A percentile compares a stretch with the other conserved stretches of the same genome.
Conservation (phyloP, 2,329 filamentous ascomycete genomes). For the Exophiala sp. region DNA sequence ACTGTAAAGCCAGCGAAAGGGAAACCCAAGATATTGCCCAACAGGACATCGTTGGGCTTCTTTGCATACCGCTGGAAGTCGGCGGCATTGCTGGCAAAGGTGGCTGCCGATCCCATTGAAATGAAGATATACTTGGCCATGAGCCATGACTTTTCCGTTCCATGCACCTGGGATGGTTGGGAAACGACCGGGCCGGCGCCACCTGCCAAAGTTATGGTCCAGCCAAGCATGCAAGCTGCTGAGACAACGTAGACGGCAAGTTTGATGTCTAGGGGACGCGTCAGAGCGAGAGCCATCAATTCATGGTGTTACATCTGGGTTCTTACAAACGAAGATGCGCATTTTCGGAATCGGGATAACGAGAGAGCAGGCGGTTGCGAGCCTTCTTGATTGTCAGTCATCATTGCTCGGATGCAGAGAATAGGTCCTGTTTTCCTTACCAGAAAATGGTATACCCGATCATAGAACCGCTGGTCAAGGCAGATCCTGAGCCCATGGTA, state of each 20-base stretch:
- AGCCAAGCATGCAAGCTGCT: slow-evolving; percentile 38
- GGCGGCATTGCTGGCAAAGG: slow-evolving; percentile 12
- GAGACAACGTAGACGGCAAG: slow-evolving; percentile 37
- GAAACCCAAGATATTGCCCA: slow-evolving; percentile 45
- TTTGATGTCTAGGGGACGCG: slow-evolving; percentile 29
- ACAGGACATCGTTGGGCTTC: slow-evolving; percentile 38
- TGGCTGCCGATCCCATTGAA: slow-evolving; percentile 20
- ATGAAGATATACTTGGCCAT: slow-evolving; percentile 29
- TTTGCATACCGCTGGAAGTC: slow-evolving; percentile 42
- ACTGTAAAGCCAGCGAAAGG: slow-evolving; percentile 68
- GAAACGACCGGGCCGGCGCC: slow-evolving; percentile 30
- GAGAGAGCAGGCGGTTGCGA: slow-evolving; percentile 39
- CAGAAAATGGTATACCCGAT: slow-evolving; percentile 41
- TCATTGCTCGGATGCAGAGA: not conserved
- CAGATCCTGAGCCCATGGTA: slow-evolving; percentile 38
- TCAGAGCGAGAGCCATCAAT: not conserved
- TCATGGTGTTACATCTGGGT: not conserved
- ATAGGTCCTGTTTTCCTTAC: slow-evolving; percentile 10
- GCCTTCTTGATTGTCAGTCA: not conserved
- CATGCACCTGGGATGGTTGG: slow-evolving; percentile 32
- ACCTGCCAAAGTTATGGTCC: slow-evolving; percentile 35
- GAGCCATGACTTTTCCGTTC: slow-evolving; percentile 29
- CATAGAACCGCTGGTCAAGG: slow-evolving; percentile 39
- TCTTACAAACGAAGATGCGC: slow-evolving; percentile 31
- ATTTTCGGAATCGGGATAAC: slow-evolving; percentile 39